Evolutionary conservation across 495 filamentous ascomycete species (phyloP).

Genomic region (Aspergillus leporis): DNA sequence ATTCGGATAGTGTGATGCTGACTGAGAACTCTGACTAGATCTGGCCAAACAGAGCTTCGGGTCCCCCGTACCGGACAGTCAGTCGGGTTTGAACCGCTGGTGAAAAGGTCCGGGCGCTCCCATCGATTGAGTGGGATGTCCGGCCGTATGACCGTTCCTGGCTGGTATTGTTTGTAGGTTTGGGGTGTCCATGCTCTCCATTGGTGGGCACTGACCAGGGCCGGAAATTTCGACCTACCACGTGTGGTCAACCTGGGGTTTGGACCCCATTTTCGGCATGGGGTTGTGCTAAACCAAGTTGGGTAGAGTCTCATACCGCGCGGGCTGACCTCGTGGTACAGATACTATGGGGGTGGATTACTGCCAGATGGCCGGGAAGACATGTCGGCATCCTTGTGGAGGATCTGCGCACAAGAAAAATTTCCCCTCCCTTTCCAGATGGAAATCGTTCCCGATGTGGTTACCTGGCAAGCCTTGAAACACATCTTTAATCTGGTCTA

Average conservation of each 20-base stretch:
- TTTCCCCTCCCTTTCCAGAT: neutral
- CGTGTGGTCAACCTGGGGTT: constrained; percentile 8
- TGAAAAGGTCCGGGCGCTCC: neutral
- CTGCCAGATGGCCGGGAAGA: neutral
- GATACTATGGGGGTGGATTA: neutral
- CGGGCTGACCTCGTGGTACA: no score
- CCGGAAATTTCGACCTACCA: constrained; percentile 23
- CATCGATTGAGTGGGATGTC: neutral
- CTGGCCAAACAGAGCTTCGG: constrained; percentile 24
- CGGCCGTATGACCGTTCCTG: constrained; percentile 6
- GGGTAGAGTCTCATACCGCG: no score
- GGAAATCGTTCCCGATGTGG: neutral
- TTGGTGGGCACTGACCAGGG: constrained; percentile 15
- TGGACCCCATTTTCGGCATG: neutral
- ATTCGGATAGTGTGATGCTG: neutral
- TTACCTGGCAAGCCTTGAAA: neutral
- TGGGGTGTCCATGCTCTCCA: neutral
- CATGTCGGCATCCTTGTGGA: neutral
- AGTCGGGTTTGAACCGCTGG: constrained; percentile 6
- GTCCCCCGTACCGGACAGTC: constrained; percentile 13
- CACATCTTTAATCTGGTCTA: neutral
- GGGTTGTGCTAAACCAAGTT: neutral
- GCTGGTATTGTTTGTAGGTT: constrained; percentile 1
- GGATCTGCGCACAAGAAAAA: no score
- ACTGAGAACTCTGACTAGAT: neutral